Percentiles rank a stretch among this genome's conserved stretches.
Evolutionary conservation across 768 basidiomycete species (phyloP).

Genomic region (Phylloporus rhodoxanthus): DNA sequence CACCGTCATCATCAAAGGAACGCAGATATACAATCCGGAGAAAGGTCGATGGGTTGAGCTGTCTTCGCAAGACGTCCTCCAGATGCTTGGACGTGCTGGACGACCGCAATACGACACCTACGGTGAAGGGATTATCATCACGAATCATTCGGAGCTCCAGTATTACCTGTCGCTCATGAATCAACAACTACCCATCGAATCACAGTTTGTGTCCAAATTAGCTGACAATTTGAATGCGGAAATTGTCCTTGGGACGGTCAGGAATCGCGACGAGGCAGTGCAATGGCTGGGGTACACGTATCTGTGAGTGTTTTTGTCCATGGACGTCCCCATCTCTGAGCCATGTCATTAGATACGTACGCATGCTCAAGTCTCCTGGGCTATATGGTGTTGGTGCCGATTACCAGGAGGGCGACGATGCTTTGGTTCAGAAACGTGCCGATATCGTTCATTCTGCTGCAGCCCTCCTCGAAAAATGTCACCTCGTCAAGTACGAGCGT

Average conservation of each 20-base stretch:
- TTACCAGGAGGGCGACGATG: slow-evolving; percentile 81
- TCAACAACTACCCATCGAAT: slow-evolving; percentile 96
- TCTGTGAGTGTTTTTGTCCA: slow-evolving; percentile 42
- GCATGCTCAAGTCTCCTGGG: slow-evolving; percentile 85
- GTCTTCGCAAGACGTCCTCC: slow-evolving; percentile 91
- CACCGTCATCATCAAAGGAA: slow-evolving; percentile 99
- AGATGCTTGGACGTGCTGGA: slow-evolving; percentile 98
- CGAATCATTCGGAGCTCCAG: slow-evolving; percentile 93
- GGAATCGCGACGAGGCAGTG: slow-evolving; percentile 95
- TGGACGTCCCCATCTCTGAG: slow-evolving; percentile 5
- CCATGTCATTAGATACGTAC: slow-evolving; percentile 63
- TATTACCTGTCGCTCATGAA: slow-evolving; percentile 95
- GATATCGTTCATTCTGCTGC: slow-evolving; percentile 94
- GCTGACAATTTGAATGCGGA: slow-evolving; percentile 97
- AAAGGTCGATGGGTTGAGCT: slow-evolving; percentile 97
- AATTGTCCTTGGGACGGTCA: slow-evolving; percentile 88
- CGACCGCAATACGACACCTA: slow-evolving; percentile 96
- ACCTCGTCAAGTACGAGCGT: slow-evolving; percentile 91
- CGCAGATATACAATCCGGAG: slow-evolving; percentile 98
- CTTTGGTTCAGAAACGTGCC: slow-evolving; percentile 85
- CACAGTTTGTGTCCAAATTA: slow-evolving; percentile 85
- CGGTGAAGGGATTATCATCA: slow-evolving; percentile 98
- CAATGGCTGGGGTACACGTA: slow-evolving; percentile 97
- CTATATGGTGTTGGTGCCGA: slow-evolving; percentile 86
- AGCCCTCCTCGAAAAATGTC: slow-evolving; percentile 87